Conservation (phyloP, 2,329 filamentous ascomycete species). For the Fusarium pilosicola region DNA sequence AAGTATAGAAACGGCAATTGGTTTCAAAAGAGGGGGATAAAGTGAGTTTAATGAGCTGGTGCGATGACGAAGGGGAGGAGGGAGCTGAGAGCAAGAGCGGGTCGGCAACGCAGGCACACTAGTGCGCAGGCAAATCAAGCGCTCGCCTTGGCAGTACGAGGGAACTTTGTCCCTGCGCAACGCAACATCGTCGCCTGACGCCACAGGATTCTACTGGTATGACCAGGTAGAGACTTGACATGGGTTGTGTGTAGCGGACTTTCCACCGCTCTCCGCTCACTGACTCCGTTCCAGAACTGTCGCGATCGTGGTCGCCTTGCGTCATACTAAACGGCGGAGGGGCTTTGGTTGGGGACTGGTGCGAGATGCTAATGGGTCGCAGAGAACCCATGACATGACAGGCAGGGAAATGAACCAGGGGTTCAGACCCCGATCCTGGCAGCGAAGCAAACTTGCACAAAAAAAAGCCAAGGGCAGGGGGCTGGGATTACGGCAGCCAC, state of each 20-base stretch:
- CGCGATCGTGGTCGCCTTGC: constrained; percentile 36
- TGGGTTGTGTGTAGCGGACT: constrained; percentile 27
- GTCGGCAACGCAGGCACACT: constrained; percentile 42
- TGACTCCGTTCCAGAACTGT: constrained; percentile 37
- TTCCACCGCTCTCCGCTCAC: constrained; percentile 33
- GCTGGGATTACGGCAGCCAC: constrained; percentile 38
- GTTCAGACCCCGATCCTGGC: constrained; percentile 28
- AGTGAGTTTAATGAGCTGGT: constrained; percentile 33
- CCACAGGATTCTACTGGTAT: constrained; percentile 32
- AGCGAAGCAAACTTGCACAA: constrained; percentile 28
- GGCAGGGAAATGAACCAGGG: constrained; percentile 34
- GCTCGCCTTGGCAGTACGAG: constrained; percentile 32
- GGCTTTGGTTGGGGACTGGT: constrained; percentile 31
- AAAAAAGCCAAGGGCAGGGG: constrained; percentile 22
- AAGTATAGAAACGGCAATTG: constrained; percentile 35
- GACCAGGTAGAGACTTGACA: constrained; percentile 26
- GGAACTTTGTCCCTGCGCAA: constrained; percentile 18
- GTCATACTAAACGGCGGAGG: constrained; percentile 40
- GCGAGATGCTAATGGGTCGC: constrained; percentile 29
- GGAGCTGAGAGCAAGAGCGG: constrained; percentile 32
- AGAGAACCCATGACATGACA: constrained; percentile 42
- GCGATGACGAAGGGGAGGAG: constrained; percentile 34
- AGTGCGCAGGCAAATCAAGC: constrained; percentile 40
- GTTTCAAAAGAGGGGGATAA: constrained; percentile 23
- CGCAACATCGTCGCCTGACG: constrained; percentile 20